Evolutionary conservation across 2,329 filamentous ascomycete genomes (phyloP).

Genomic region (Trichophyton equinum): DNA sequence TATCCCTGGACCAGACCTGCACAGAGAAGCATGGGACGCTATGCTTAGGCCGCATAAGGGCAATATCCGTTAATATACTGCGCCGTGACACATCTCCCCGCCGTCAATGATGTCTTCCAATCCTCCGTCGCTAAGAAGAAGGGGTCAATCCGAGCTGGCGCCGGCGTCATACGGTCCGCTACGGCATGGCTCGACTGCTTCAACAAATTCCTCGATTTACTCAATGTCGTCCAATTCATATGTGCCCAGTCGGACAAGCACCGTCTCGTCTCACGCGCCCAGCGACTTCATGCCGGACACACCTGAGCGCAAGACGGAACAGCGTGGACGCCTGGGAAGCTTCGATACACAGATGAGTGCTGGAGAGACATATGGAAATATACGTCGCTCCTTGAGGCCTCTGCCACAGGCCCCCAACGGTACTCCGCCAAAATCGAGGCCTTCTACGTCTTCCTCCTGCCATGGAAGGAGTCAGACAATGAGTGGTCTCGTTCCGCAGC

Average conservation of each 20-base stretch:
- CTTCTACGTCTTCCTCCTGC: constrained; percentile 19
- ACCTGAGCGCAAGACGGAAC: constrained; percentile 2
- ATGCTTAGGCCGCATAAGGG: constrained; percentile 28
- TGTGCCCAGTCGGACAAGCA: constrained; percentile 50
- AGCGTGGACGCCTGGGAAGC: constrained; percentile 9
- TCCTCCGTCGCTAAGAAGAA: constrained; percentile 23
- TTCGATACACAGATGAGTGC: constrained; percentile 37
- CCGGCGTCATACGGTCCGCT: constrained; percentile 35
- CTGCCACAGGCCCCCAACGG: constrained; percentile 53
- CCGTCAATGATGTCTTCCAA: constrained; percentile 27
- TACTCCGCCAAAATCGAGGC: constrained; percentile 27
- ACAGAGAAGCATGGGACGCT: constrained; percentile 20
- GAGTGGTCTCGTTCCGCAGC: constrained; percentile 38
- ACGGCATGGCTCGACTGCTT: constrained; percentile 44
- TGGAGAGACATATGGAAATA: constrained; percentile 56
- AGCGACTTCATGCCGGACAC: constrained; percentile 26
- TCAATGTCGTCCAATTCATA: constrained; percentile 39
- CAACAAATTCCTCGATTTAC: constrained; percentile 42
- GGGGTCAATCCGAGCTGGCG: constrained; percentile 29
- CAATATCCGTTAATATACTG: constrained; percentile 16
- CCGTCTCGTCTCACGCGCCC: constrained; percentile 60
- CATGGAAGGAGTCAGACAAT: constrained; percentile 51
- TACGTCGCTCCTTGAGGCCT: constrained; percentile 65
- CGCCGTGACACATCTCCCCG: constrained; percentile 20
- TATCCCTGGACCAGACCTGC: neutral